Evolutionary conservation across 169 alveolate species (phyloP), one percentile per base, ranked within the genome.

Genomic region (Plasmodium falciparum): DNA sequence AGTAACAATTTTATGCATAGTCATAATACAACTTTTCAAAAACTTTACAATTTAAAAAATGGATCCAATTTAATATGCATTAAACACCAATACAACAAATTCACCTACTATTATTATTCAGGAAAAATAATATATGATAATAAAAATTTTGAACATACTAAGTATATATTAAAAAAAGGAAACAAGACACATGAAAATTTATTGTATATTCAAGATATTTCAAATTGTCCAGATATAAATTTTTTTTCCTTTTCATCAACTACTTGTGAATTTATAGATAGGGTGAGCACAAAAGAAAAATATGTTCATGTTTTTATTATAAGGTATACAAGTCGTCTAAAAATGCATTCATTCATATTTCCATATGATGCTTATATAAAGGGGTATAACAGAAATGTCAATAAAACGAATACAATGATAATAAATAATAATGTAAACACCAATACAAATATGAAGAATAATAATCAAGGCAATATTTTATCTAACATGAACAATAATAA

Each of bases 31-130:
- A 20, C 72, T 5, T 22, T 69, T 69, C 80, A 69, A 20, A 56
- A 69, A 62, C n/a, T 80, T 12, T 20, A 12, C 47, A 80, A 69
- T 58, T 56, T 80, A 49, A 52, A 69, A 80, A 52, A 80, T 29
- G 90, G 90, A 29, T 54, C 43, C 43, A 80, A 80, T 43, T 13
- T 80, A 24, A 80, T 80, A 6, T 80, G 90, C 45, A 49, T 80
- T n/a, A 69, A 11, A 49, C 26, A 80, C n/a, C 17, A 20, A n/a
- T 2, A 3, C 4, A 20, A 22, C 20, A 49, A 62, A 5, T 1
- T 1, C 2, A 13, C 4, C 15, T 1, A 2, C 22, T 69, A 52
- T 73, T 50, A 49, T 22, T 80, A 80, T 8, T 20, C 70, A n/a
- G 90, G 90, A 3, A 39, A 6, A 69, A 80, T 80, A 39, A 80